phyloP scores from a whole-genome alignment of 768 basidiomycete genomes.

The Amanita phalloides region DNA sequence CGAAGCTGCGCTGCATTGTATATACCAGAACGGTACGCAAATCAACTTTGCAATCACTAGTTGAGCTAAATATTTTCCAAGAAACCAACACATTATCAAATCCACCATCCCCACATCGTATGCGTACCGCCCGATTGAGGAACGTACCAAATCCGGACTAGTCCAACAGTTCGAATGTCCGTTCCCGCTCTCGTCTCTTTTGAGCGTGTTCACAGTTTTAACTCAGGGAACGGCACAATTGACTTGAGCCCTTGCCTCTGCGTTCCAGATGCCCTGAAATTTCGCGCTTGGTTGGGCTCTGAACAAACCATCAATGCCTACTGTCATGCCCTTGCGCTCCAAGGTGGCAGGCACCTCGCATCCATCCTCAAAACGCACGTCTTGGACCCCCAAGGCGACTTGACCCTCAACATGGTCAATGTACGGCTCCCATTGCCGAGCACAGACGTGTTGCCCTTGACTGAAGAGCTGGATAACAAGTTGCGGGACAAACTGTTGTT shows the following conservation, averaged over 20 bases:
- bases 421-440: slow-evolving; percentile 22
- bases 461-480: slow-evolving; percentile 11
- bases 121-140: slow-evolving; percentile 34
- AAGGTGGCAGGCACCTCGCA: slow-evolving; percentile 53
- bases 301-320: slow-evolving; percentile 64
- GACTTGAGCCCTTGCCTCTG: slow-evolving; percentile 45
- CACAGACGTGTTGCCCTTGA: slow-evolving; percentile 8
- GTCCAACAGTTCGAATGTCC: slow-evolving; percentile 34
- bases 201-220: not conserved
- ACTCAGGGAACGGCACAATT: slow-evolving; percentile 53
- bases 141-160: slow-evolving; percentile 25
- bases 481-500: slow-evolving; percentile 19
- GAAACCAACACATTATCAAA: slow-evolving; percentile 55
- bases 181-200: slow-evolving; percentile 18
- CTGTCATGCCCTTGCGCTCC: slow-evolving; percentile 55
- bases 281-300: slow-evolving; percentile 66
- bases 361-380: slow-evolving; percentile 49
- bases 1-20: slow-evolving; percentile 63
- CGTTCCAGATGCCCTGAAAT: slow-evolving; percentile 52
- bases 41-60: not conserved
- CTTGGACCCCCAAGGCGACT: slow-evolving; percentile 43
- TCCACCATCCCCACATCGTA: slow-evolving; percentile 49
- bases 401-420: slow-evolving; percentile 58
- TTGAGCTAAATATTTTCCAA: slow-evolving; percentile 13
- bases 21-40: slow-evolving; percentile 44